A percentile compares a stretch with the other conserved stretches of the same genome.
Conservation (phyloP, 2,329 filamentous ascomycete species). For the Neopestalotiopsis rosae region DNA sequence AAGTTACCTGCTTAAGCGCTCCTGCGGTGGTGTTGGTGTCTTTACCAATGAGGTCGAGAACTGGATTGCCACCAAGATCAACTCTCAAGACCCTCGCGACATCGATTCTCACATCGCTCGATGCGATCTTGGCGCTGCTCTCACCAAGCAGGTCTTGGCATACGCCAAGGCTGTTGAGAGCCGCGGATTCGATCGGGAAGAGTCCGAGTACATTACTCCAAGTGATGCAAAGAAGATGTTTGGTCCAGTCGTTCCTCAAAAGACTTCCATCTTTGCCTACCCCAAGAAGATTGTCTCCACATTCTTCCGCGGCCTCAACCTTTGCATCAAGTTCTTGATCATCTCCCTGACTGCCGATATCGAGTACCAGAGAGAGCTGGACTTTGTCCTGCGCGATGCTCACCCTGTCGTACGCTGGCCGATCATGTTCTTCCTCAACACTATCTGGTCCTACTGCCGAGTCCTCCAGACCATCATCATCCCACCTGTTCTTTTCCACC, state of each 20-base stretch:
- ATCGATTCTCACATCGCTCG: not conserved
- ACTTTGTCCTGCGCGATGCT: not conserved
- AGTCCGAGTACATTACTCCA: not conserved
- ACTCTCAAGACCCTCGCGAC: not conserved
- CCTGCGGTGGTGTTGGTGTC: not conserved
- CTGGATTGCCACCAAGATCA: slow-evolving; percentile 1
- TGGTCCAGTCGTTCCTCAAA: not conserved
- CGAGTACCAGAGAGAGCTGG: slow-evolving; percentile 11
- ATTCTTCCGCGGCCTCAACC: not conserved
- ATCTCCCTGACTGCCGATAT: slow-evolving; percentile 2
- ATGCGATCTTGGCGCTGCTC: slow-evolving; percentile 7
- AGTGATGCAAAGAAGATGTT: not conserved
- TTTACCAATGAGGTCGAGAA: not conserved
- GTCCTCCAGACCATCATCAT: not conserved
- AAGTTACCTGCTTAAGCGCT: slow-evolving; percentile 2
- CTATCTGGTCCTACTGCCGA: slow-evolving; percentile 11
- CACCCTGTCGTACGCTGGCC: slow-evolving; percentile 2
- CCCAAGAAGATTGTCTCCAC: slow-evolving; percentile 2
- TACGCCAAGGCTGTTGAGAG: slow-evolving; percentile 7
- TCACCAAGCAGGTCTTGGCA: not conserved
- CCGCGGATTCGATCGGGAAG: not conserved
- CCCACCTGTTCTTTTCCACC: slow-evolving; percentile 1
- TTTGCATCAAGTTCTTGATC: slow-evolving; percentile 13
- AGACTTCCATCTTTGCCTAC: not conserved
- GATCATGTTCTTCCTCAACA: slow-evolving; percentile 5